Base-by-base conservation (phyloP, 768 basidiomycete genomes). In the Antrodiella citrinella region DNA sequence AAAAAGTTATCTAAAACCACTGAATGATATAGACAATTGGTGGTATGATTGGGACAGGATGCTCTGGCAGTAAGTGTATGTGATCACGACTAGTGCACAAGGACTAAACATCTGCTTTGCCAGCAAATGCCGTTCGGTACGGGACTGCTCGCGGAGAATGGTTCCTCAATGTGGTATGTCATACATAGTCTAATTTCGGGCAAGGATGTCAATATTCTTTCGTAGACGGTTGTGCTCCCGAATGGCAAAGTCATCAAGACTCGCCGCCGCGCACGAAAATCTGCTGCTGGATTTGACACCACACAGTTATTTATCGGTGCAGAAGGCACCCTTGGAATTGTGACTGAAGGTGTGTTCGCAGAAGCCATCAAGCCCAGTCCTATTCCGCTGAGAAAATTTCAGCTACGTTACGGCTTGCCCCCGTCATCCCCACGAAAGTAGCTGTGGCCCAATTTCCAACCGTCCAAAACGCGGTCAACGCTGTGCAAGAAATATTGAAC, bases 301-400 rank as follows among this genome's bases (percentile, higher is more conserved):
- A 91, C 87, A 0, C 92, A 92, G 61, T 65, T 91, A 4, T 91
- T 92, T 66, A 85, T 92, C 44, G 91, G 91, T 4, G 88, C 89
- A 4, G 91, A 92, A 65, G 91, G 91, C 4, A 92, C 90, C 0
- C 63, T 92, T 45, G 91, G 91, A 2, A 84, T 93, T 56, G 80
- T 94, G 11, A 91, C 87, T 1, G 91, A 93, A 70, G 83, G 85
- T 77, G 48, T 48, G 54, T 42, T 18, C 35, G 45, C 35, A n/a
- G n/a, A n/a, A n/a, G n/a, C n/a, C n/a, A n/a, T n/a, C n/a, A n/a
- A n/a, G n/a, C n/a, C n/a, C n/a, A n/a, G n/a, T n/a, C n/a, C n/a
- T n/a, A n/a, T n/a, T n/a, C n/a, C n/a, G n/a, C n/a, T n/a, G n/a
- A n/a, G n/a, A n/a, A n/a, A n/a, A n/a, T n/a, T n/a, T 23, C 56